Percentiles rank a stretch among this genome's conserved stretches.
Conservation (phyloP, 116 monocot species). For the Thalassia testudinum region DNA sequence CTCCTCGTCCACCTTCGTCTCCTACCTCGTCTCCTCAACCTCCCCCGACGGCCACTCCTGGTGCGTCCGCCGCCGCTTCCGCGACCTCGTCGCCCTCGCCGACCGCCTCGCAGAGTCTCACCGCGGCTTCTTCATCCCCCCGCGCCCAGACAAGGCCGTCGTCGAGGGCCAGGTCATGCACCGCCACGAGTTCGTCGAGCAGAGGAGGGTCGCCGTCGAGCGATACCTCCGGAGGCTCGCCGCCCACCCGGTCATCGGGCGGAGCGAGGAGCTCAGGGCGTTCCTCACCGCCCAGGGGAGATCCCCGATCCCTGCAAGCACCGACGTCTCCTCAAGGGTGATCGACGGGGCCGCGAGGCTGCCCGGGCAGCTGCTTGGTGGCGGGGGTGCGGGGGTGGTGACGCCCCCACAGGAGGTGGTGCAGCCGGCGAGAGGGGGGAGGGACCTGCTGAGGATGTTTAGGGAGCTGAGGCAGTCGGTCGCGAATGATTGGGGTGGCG, state of each 20-base stretch:
- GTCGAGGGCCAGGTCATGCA: slow-evolving; percentile 92
- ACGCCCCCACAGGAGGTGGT: too few species aligned
- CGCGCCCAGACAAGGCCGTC: slow-evolving; percentile 60
- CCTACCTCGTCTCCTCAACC: slow-evolving; percentile 48
- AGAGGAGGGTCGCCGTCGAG: too few species aligned
- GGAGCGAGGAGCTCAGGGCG: too few species aligned
- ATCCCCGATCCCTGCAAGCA: slow-evolving; percentile 37
- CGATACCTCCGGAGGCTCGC: too few species aligned
- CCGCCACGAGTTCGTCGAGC: too few species aligned
- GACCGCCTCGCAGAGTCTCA: slow-evolving; percentile 68
- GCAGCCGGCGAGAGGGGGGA: too few species aligned
- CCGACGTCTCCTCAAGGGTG: slow-evolving; percentile 68
- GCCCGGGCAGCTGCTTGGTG: slow-evolving; percentile 48
- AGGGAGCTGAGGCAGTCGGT: too few species aligned
- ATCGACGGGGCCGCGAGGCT: slow-evolving; percentile 66
- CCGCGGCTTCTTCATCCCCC: slow-evolving; percentile 61
- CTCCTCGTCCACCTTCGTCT: slow-evolving; percentile 36
- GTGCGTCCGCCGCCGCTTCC: slow-evolving; percentile 66
- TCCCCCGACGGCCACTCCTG: not conserved
- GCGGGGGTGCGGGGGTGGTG: slow-evolving; percentile 5
- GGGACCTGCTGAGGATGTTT: too few species aligned
- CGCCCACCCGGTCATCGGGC: too few species aligned
- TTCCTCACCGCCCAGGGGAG: slow-evolving; percentile 60
- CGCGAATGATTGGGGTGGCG: too few species aligned
- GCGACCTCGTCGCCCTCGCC: slow-evolving; percentile 73